These are phyloP conservation scores for Xylaria venustula DNA, from an alignment of 495 filamentous ascomycete species.

Conservation along the genomic window DNA sequence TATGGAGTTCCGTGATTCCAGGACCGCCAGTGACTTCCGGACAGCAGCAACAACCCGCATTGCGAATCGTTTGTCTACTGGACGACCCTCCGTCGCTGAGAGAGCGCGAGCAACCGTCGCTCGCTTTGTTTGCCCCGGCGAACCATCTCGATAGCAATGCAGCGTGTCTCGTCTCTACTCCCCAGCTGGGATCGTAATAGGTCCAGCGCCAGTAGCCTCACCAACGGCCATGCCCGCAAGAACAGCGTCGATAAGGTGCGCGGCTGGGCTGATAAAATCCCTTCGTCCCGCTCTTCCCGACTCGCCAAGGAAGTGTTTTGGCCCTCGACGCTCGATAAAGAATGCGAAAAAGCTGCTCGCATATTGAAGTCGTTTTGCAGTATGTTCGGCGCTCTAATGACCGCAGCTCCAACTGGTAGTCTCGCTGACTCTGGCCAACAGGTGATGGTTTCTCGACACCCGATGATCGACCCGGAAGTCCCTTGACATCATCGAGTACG, in stretches of 20 bases:
- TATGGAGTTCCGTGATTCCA: background rate
- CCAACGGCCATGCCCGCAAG: constrained; percentile 14
- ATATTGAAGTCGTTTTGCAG: constrained; percentile 82
- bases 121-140: constrained; percentile 2
- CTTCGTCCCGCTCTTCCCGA: constrained; percentile 31
- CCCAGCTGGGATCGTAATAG: constrained; percentile 48
- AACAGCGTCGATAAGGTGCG: constrained; percentile 42
- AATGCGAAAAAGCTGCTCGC: constrained; percentile 83
- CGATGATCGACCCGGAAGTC: constrained; percentile 33
- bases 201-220: constrained; percentile 22
- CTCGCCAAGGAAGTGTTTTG: constrained; percentile 66
- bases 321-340: constrained; percentile 76
- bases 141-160: constrained; percentile 35
- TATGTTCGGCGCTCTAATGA: constrained; percentile 26
- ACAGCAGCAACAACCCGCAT: background rate
- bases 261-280: constrained; percentile 46
- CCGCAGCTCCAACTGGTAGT: background rate
- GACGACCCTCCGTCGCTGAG: background rate
- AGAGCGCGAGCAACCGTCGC: constrained; percentile 3
- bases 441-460: constrained; percentile 48
- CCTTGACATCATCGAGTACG: constrained; percentile 28
- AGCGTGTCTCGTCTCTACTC: constrained; percentile 51
- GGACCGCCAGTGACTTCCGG: background rate
- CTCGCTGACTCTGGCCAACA: constrained; percentile 15
- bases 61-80: background rate